These are phyloP conservation scores for Ophiognomonia clavigignenti-juglandacearum DNA, from an alignment of 2,329 filamentous ascomycete species.

Conservation along the genomic window DNA sequence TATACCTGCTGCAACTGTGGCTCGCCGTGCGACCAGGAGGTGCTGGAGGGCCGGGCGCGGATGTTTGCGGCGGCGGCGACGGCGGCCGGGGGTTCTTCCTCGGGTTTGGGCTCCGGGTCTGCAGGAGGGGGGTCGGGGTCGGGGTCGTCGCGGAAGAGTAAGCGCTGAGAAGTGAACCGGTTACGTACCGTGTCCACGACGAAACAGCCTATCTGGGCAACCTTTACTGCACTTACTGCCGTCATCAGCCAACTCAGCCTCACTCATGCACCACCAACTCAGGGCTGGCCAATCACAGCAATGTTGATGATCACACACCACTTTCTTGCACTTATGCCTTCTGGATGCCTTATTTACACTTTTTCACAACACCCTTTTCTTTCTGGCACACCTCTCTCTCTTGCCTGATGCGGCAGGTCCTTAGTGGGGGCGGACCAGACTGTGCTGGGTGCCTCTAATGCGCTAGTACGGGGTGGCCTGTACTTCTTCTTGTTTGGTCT, in stretches of 20 bases:
- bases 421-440: too few species aligned
- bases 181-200: too few species aligned
- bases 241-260: too few species aligned
- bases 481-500: too few species aligned
- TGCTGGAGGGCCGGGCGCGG: constrained; percentile 24
- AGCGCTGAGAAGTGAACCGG: not conserved
- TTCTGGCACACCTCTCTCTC: not conserved
- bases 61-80: constrained; percentile 7
- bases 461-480: too few species aligned
- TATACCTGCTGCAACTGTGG: constrained; percentile 46
- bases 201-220: too few species aligned
- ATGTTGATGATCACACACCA: not conserved
- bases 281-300: not conserved
- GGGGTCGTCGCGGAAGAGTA: not conserved
- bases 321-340: not conserved
- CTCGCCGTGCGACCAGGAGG: constrained; percentile 38
- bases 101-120: too few species aligned
- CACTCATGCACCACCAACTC: not conserved
- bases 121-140: too few species aligned
- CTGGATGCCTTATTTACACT: not conserved
- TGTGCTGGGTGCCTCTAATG: too few species aligned
- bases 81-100: constrained; percentile 12
- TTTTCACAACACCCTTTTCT: not conserved
- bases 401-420: too few species aligned
- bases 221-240: too few species aligned